phyloP scores from a whole-genome alignment of 257 asterid genomes.

The Pogostemon cablin region DNA sequence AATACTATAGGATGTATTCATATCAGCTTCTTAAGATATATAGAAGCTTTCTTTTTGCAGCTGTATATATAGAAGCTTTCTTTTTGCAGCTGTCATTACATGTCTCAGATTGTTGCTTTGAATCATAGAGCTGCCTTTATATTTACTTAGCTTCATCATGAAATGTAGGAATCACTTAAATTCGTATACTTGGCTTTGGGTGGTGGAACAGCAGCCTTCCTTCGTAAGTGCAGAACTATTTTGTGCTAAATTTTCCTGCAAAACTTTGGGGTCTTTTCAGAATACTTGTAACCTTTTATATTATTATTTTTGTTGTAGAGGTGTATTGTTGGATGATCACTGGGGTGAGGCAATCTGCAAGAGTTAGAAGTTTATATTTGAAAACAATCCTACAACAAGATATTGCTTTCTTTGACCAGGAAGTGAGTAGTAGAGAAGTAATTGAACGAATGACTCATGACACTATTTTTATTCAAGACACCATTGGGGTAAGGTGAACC shows the following conservation, averaged over 20 bases:
- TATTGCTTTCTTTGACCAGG: conserved; percentile 55
- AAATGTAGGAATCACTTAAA: conserved; percentile 43
- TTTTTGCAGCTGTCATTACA: no score
- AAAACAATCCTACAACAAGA: conserved; percentile 53
- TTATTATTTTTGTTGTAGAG: conserved; percentile 41
- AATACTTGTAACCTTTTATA: neutral
- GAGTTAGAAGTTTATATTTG: conserved; percentile 47
- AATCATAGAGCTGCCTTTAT: neutral
- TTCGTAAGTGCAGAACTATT: conserved; percentile 44
- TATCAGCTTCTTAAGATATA: neutral
- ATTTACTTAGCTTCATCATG: conserved; percentile 1
- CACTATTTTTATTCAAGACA: conserved; percentile 51
- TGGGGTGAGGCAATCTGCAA: conserved; percentile 61
- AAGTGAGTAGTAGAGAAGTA: conserved; percentile 55
- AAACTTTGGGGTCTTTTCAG: neutral
- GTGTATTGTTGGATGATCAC: conserved; percentile 58
- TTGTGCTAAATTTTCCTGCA: neutral
- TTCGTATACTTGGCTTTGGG: conserved; percentile 50
- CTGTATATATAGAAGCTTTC: no score
- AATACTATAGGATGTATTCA: no score
- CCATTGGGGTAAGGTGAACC: conserved; percentile 56
- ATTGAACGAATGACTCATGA: conserved; percentile 50
- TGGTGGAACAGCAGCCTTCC: conserved; percentile 53
- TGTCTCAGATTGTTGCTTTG: neutral
- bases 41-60: neutral